Evolutionary conservation across 1,284 basidiomycete species (phyloP).

Genomic region (Microbotryum intermedium): DNA sequence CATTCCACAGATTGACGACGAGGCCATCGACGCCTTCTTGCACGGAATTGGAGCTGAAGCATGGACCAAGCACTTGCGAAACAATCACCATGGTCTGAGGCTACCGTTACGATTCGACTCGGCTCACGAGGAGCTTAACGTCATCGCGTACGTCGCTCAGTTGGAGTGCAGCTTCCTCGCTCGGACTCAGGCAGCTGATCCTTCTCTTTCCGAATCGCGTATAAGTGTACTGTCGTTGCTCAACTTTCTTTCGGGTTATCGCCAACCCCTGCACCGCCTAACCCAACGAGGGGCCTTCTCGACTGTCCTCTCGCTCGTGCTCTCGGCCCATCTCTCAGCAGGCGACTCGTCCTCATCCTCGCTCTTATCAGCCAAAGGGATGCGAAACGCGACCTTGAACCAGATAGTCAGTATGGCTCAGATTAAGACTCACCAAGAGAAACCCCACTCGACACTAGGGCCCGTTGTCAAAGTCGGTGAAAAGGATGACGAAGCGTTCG

Average conservation of each 20-base stretch:
- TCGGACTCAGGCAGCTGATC: not conserved
- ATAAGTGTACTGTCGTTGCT: constrained; percentile 44
- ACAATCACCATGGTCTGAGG: constrained; percentile 16
- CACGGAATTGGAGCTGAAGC: not conserved
- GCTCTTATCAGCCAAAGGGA: constrained; percentile 54
- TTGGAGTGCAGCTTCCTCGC: not conserved
- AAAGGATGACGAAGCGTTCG: constrained; percentile 61
- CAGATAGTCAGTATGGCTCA: constrained; percentile 62
- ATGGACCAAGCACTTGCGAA: not conserved
- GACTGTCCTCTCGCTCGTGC: constrained; percentile 60
- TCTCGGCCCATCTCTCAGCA: constrained; percentile 58
- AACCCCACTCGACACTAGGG: constrained; percentile 55
- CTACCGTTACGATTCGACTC: constrained; percentile 68
- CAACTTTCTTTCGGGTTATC: constrained; percentile 72
- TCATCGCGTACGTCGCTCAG: constrained; percentile 12
- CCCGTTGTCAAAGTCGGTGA: constrained; percentile 59
- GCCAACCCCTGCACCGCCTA: constrained; percentile 56
- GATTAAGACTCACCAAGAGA: constrained; percentile 50
- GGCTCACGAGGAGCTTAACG: constrained; percentile 33
- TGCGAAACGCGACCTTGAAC: constrained; percentile 48
- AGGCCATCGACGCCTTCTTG: constrained; percentile 5
- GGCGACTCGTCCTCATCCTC: constrained; percentile 36
- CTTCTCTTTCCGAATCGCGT: not conserved
- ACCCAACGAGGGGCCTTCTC: constrained; percentile 70
- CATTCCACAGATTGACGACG: constrained; percentile 6